phyloP scores from a whole-genome alignment of 192 early-diverging fungal genomes.

The Coemansia sp. region DNA sequence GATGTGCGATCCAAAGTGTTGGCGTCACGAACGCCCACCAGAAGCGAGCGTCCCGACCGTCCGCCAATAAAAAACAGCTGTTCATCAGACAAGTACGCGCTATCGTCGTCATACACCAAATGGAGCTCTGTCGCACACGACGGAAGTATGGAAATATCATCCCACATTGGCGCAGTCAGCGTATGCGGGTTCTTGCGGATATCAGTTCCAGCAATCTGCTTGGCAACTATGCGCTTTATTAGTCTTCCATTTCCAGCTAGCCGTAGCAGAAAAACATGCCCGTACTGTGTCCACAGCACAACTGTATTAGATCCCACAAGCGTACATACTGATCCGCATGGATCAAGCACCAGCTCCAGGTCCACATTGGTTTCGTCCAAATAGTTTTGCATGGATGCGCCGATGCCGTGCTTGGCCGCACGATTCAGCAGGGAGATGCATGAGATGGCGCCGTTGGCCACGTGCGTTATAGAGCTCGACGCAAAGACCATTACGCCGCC shows the following conservation, averaged over 20 bases:
- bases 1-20: neutral
- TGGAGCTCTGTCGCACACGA: slow-evolving; percentile 31
- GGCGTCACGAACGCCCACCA: slow-evolving; percentile 26
- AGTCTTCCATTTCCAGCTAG: slow-evolving; percentile 76
- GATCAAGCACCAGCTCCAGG: slow-evolving; percentile 71
- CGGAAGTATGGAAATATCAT: slow-evolving; percentile 31
- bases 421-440: slow-evolving; percentile 64
- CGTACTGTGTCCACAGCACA: slow-evolving; percentile 69
- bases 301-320: slow-evolving; percentile 72
- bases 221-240: slow-evolving; percentile 69
- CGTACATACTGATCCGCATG: slow-evolving; percentile 55
- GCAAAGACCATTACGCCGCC: slow-evolving; percentile 82
- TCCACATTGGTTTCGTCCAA: slow-evolving; percentile 51
- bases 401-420: slow-evolving; percentile 73
- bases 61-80: slow-evolving; percentile 43
- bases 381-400: slow-evolving; percentile 50
- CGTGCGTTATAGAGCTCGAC: slow-evolving; percentile 78
- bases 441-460: slow-evolving; percentile 72
- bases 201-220: slow-evolving; percentile 30
- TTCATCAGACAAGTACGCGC: slow-evolving; percentile 11
- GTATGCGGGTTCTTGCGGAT: slow-evolving; percentile 4
- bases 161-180: slow-evolving; percentile 27
- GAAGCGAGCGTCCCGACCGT: slow-evolving; percentile 33
- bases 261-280: slow-evolving; percentile 70
- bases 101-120: slow-evolving; percentile 17